Percentiles rank a stretch among this genome's conserved stretches.
Evolutionary conservation across 768 basidiomycete species (phyloP).

Genomic region (Kwoniella pini): DNA sequence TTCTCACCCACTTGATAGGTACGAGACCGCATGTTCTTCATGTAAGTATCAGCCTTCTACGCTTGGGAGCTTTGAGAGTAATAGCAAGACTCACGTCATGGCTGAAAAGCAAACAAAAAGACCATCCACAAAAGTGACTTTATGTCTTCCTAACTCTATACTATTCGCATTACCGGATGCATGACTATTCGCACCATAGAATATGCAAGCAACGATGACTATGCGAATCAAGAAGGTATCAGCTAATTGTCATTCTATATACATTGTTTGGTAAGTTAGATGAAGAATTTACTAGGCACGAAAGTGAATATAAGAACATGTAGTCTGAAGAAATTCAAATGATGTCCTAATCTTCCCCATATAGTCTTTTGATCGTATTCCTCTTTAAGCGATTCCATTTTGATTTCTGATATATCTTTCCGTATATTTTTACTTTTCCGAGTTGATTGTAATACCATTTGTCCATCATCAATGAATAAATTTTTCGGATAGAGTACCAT

Average conservation of each 20-base stretch:
- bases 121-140: slow-evolving; percentile 35
- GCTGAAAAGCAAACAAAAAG: slow-evolving; percentile 45
- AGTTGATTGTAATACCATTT: not conserved
- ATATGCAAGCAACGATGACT: slow-evolving; percentile 32
- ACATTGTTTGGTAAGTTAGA: not conserved
- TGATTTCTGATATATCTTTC: not conserved
- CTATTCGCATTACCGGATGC: slow-evolving; percentile 30
- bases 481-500: no score
- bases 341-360: not conserved
- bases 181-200: slow-evolving; percentile 41
- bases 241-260: not conserved
- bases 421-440: no score
- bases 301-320: slow-evolving; percentile 29
- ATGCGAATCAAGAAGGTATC: not conserved
- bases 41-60: no score
- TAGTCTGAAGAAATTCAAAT: slow-evolving; percentile 31
- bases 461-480: not conserved
- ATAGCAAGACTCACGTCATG: slow-evolving; percentile 40
- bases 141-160: slow-evolving; percentile 18
- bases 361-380: not conserved
- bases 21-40: slow-evolving; percentile 43
- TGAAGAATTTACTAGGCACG: slow-evolving; percentile 10
- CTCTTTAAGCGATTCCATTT: not conserved
- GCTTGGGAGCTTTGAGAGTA: no score
- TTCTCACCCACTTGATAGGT: slow-evolving; percentile 38